Evolutionary conservation across 1,284 basidiomycete species (phyloP).

Genomic region (Malassezia yamatoensis): DNA sequence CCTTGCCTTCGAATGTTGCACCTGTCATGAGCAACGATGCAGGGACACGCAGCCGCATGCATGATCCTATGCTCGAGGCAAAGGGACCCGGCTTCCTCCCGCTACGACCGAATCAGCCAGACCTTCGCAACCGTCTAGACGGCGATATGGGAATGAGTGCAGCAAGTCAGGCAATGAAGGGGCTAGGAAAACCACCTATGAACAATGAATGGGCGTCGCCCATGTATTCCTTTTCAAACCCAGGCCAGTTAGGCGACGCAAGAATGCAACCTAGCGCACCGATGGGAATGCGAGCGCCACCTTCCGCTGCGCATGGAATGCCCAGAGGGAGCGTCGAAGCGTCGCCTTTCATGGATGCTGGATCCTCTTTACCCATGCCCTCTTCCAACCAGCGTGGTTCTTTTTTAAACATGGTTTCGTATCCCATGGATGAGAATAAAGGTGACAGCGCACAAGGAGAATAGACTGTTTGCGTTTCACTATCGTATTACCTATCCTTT

Average conservation of each 20-base stretch:
- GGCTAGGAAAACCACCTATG: slow-evolving; percentile 8
- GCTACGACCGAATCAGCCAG: slow-evolving; percentile 10
- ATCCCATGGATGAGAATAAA: slow-evolving; percentile 13
- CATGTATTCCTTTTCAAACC: slow-evolving; percentile 15
- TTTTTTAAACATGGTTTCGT: slow-evolving; percentile 17
- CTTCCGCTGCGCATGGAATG: not conserved
- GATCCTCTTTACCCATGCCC: slow-evolving; percentile 9
- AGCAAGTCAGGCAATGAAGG: slow-evolving; percentile 6
- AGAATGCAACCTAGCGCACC: slow-evolving; percentile 12
- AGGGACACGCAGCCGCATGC: slow-evolving; percentile 5
- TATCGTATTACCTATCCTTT: not conserved
- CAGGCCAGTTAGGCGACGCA: slow-evolving; percentile 9
- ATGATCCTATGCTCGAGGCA: not conserved
- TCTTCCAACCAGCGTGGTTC: slow-evolving; percentile 1
- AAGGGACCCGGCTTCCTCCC: slow-evolving; percentile 4
- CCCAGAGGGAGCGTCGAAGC: slow-evolving; percentile 7
- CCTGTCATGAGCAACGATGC: not conserved
- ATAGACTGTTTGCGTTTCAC: not conserved
- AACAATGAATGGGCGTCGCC: slow-evolving; percentile 9
- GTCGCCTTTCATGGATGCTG: slow-evolving; percentile 12
- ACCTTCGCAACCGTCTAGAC: slow-evolving; percentile 8
- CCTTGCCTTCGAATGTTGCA: slow-evolving; percentile 1
- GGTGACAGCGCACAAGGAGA: slow-evolving; percentile 1
- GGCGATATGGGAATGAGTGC: slow-evolving; percentile 1
- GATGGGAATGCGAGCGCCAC: slow-evolving; percentile 2